Evolutionary conservation across 495 filamentous ascomycete species (phyloP).

Genomic region (Saxophila tyrrhenica): DNA sequence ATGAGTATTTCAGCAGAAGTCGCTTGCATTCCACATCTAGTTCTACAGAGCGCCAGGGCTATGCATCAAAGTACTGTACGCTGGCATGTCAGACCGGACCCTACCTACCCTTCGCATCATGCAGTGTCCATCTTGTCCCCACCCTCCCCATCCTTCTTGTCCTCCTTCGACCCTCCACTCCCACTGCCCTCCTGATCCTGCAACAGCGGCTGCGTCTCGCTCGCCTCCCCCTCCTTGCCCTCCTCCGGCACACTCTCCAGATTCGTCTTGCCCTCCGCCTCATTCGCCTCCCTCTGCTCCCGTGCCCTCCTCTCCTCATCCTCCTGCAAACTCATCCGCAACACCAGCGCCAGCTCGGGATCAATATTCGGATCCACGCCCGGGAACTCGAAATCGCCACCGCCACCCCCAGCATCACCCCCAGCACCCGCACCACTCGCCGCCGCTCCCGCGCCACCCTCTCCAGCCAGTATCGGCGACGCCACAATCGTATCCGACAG

Average conservation of each 20-base stretch:
- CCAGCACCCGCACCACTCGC: constrained; percentile 41
- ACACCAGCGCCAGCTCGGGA: constrained; percentile 86
- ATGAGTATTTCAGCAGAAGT: too few relatives aligned
- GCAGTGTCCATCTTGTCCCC: constrained; percentile 84
- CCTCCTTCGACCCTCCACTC: constrained; percentile 17
- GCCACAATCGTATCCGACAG: constrained; percentile 85
- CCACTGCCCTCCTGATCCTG: constrained; percentile 56
- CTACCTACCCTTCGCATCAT: constrained; percentile 21
- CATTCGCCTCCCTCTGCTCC: constrained; percentile 64
- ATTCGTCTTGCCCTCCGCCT: constrained; percentile 53
- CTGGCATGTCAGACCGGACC: background rate
- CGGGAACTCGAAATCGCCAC: constrained; percentile 46
- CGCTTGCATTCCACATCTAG: background rate
- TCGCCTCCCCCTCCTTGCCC: constrained; percentile 59
- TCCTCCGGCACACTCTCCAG: constrained; percentile 83
- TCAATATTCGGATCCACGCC: constrained; percentile 72
- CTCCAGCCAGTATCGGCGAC: constrained; percentile 79
- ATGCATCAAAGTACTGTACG: background rate
- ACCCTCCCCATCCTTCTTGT: constrained; percentile 45
- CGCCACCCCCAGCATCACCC: constrained; percentile 45
- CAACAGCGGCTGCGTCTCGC: constrained; percentile 54
- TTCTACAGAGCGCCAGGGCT: background rate
- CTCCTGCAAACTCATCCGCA: constrained; percentile 96
- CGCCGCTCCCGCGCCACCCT: constrained; percentile 41
- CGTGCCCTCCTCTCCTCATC: constrained; percentile 88